A percentile compares a stretch with the other conserved stretches of the same genome.
Evolutionary conservation across 139 green algal genomes (phyloP).

Genomic region (Chlorella sp.): DNA sequence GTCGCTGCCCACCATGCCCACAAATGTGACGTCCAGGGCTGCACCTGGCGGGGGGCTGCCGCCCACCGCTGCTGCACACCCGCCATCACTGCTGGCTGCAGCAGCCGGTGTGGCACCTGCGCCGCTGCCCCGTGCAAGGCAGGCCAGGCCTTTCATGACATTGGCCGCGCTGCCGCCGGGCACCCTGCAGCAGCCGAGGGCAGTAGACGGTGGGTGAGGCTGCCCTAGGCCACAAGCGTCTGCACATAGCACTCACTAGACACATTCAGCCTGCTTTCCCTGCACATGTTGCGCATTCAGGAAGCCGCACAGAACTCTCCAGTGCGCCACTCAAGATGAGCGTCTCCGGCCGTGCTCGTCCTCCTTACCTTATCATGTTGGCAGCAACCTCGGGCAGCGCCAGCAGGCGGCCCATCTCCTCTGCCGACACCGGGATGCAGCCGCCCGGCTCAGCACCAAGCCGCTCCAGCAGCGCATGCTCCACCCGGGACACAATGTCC

Average conservation of each 20-base stretch:
- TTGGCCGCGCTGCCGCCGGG: constrained; percentile 87
- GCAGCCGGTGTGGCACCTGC: not conserved
- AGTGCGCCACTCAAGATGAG: no score
- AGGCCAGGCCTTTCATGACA: constrained; percentile 63
- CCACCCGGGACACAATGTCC: constrained; percentile 44
- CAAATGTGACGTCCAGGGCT: constrained; percentile 27
- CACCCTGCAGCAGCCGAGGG: constrained; percentile 43
- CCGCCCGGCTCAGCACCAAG: constrained; percentile 34
- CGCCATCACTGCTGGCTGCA: not conserved
- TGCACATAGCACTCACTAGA: no score
- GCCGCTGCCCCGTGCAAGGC: not conserved
- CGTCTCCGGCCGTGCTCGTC: not conserved
- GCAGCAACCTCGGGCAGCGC: constrained; percentile 28
- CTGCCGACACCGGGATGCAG: constrained; percentile 26
- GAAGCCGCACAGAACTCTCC: no score
- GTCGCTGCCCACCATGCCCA: constrained; percentile 83
- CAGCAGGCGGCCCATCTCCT: constrained; percentile 40
- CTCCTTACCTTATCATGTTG: not conserved
- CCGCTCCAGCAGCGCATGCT: not conserved
- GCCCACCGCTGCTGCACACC: not conserved
- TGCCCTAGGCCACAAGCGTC: no score
- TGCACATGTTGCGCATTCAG: no score
- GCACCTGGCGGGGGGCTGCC: not conserved
- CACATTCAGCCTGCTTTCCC: no score
- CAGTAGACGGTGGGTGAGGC: not conserved